Percentiles rank a stretch among this genome's conserved stretches.
phyloP scores from a whole-genome alignment of 139 green algal species.

The Coelastrella sp. region DNA sequence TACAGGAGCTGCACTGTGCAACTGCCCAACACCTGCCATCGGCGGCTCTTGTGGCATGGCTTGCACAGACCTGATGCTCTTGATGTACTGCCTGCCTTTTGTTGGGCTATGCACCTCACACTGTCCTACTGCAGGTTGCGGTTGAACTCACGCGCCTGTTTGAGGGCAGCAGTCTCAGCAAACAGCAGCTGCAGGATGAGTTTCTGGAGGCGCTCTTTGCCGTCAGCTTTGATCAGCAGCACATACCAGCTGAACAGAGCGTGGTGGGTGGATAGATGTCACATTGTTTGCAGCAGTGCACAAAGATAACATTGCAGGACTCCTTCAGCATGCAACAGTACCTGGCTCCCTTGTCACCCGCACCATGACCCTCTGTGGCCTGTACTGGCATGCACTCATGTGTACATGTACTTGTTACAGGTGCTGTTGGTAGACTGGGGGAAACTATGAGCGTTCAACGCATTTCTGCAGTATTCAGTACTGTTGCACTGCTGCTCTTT shows the following conservation, averaged over 20 bases:
- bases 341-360: too few species aligned
- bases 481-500: not conserved
- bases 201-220: slow-evolving; percentile 29
- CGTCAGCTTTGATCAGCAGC: not conserved
- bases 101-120: not conserved
- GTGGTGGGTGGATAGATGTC: slow-evolving; percentile 1
- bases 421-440: not conserved
- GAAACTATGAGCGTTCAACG: too few species aligned
- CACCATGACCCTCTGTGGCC: too few species aligned
- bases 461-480: not conserved
- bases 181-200: not conserved
- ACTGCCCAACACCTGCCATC: too few species aligned
- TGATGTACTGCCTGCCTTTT: not conserved
- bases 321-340: not conserved
- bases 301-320: not conserved
- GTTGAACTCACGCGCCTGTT: not conserved
- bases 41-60: too few species aligned
- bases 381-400: not conserved
- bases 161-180: not conserved
- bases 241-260: not conserved
- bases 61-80: not conserved
- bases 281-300: not conserved
- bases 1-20: too few species aligned
- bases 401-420: not conserved
- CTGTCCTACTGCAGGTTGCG: not conserved